Conservation (phyloP, 768 basidiomycete genomes). For the Leccinum imitatum region DNA sequence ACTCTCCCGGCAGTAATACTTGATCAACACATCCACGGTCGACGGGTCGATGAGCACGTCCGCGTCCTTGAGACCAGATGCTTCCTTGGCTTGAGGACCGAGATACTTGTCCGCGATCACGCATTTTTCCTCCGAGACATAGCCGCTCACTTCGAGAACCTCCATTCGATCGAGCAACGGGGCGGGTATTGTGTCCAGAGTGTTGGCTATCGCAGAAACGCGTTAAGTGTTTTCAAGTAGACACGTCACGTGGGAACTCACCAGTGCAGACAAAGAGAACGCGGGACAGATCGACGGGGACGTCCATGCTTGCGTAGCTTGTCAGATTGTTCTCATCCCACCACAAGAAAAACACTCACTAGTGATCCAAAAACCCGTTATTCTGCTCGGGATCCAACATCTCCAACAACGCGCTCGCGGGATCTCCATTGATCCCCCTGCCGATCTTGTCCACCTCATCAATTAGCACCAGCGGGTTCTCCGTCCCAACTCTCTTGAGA, state of each 20-base stretch:
- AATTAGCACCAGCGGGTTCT: conserved; percentile 91
- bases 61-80: conserved; percentile 80
- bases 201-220: conserved; percentile 58
- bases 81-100: conserved; percentile 90
- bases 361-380: conserved; percentile 90
- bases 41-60: conserved; percentile 77
- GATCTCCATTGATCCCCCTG: conserved; percentile 88
- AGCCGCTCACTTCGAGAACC: conserved; percentile 91
- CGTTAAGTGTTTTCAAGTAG: conserved; percentile 1
- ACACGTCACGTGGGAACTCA: conserved; percentile 21
- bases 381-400: conserved; percentile 97
- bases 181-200: conserved; percentile 90
- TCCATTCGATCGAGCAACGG: conserved; percentile 96
- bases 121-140: conserved; percentile 91
- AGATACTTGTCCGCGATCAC: conserved; percentile 87
- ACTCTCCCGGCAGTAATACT: conserved; percentile 96
- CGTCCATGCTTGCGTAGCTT: conserved; percentile 72
- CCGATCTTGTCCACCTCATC: conserved; percentile 98
- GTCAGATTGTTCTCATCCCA: conserved; percentile 2
- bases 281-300: conserved; percentile 92
- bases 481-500: conserved; percentile 87
- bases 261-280: conserved; percentile 97
- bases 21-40: conserved; percentile 86
- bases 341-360: conserved; percentile 51
- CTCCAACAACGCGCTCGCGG: conserved; percentile 85